Evolutionary conservation across 2,329 filamentous ascomycete species (phyloP).

Genomic region (Cylindrodendrum hubeiense): DNA sequence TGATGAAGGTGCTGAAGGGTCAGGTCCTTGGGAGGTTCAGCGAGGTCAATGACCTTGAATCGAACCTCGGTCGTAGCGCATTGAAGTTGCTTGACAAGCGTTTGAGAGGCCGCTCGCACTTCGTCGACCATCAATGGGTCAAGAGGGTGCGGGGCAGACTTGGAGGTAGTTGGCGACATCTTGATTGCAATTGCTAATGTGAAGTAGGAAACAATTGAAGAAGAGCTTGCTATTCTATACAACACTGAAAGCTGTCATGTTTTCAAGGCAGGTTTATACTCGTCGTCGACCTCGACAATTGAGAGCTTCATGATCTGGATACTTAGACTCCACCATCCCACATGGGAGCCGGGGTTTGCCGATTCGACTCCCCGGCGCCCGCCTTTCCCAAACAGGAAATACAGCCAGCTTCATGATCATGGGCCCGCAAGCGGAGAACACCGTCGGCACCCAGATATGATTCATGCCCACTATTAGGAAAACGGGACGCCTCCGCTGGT

Average conservation of each 20-base stretch:
- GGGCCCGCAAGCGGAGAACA: not conserved
- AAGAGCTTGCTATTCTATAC: not conserved
- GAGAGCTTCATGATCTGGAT: not conserved
- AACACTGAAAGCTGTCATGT: not conserved
- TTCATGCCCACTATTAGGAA: not conserved
- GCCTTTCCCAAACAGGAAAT: not conserved
- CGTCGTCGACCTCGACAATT: not conserved
- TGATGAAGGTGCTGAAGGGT: conserved; percentile 19
- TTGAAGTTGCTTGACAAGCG: conserved; percentile 1
- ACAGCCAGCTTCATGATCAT: not conserved
- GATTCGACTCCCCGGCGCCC: not conserved
- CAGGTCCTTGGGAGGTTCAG: conserved; percentile 18
- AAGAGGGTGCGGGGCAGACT: conserved; percentile 21
- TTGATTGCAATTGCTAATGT: not conserved
- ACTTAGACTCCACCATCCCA: not conserved
- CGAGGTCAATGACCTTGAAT: conserved; percentile 26
- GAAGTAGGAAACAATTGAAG: not conserved
- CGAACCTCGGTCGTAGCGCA: conserved; percentile 6
- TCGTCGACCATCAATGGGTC: conserved; percentile 25
- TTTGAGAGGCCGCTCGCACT: conserved; percentile 10
- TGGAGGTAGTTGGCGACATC: conserved; percentile 12
- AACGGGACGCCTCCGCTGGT: not conserved
- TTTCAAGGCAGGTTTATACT: conserved; percentile 1
- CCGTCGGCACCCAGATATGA: not conserved
- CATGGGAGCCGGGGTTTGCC: not conserved